Conservation (phyloP, 805 yeast species). For the Scheffersomyces coipomensis region DNA sequence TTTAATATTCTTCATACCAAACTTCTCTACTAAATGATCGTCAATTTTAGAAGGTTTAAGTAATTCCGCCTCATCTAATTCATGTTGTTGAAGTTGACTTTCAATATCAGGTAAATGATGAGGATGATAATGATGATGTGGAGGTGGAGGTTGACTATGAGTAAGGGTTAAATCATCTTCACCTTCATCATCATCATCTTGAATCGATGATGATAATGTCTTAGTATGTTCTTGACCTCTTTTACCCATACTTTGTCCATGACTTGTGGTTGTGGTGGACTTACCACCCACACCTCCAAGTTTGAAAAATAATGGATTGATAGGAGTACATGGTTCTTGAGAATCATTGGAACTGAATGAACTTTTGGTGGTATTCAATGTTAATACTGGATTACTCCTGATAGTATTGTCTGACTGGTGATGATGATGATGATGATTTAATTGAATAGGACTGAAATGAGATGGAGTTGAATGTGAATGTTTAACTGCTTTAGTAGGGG, state of each 20-base stretch:
- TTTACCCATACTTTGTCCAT: background rate
- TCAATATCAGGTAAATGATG: background rate
- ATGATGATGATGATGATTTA: background rate
- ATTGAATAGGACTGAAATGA: background rate
- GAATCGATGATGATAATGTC: background rate
- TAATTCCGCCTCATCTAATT: no score
- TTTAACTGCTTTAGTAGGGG: conserved; percentile 6
- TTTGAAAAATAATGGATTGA: conserved; percentile 5
- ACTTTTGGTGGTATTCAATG: background rate
- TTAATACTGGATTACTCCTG: background rate
- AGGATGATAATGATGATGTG: background rate
- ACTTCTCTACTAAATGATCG: conserved; percentile 45
- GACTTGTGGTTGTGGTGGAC: no score
- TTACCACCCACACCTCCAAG: background rate
- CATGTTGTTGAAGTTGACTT: background rate
- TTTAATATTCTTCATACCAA: conserved; percentile 58
- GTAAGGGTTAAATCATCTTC: background rate
- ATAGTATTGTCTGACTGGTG: no score
- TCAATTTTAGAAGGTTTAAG: conserved; percentile 22
- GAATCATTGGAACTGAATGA: background rate
- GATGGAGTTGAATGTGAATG: conserved; percentile 1
- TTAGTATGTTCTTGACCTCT: background rate
- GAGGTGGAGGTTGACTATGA: background rate
- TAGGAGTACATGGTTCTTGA: conserved; percentile 8
- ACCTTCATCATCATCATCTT: conserved; percentile 1